These are phyloP conservation scores for Ceratobasidium sp. DNA, from an alignment of 1,284 basidiomycete genomes.

Conservation along the genomic window DNA sequence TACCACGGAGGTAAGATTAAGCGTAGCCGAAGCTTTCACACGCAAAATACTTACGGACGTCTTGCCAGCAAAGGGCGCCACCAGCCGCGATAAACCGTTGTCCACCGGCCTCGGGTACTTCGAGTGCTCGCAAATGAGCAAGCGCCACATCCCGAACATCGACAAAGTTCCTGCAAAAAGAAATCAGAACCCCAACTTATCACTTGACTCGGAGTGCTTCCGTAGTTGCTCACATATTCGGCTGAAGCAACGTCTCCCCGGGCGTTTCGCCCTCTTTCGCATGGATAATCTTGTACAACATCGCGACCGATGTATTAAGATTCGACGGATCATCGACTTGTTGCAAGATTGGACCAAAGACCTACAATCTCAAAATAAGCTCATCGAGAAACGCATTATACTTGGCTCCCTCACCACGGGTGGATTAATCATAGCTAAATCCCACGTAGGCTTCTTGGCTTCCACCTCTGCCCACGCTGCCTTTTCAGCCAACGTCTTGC, in stretches of 20 bases:
- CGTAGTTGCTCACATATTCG: constrained; percentile 17
- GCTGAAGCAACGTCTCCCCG: constrained; percentile 22
- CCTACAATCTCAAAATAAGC: constrained; percentile 50
- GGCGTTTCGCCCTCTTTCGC: constrained; percentile 27
- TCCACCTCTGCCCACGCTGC: constrained; percentile 65
- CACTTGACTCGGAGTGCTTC: neutral
- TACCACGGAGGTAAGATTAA: constrained; percentile 1
- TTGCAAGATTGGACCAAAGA: constrained; percentile 56
- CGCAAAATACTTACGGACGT: constrained; percentile 24
- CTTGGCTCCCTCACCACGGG: constrained; percentile 58
- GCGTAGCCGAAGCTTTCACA: too few species aligned
- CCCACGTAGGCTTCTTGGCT: constrained; percentile 61
- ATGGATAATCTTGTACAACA: constrained; percentile 41
- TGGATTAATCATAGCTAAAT: constrained; percentile 62
- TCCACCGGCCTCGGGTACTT: constrained; percentile 46
- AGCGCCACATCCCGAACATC: constrained; percentile 72
- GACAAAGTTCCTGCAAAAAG: constrained; percentile 61
- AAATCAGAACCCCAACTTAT: constrained; percentile 53
- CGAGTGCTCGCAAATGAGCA: constrained; percentile 66
- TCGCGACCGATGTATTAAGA: constrained; percentile 29
- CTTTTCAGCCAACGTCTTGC: constrained; percentile 66
- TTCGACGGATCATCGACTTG: constrained; percentile 18
- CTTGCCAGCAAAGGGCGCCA: constrained; percentile 44
- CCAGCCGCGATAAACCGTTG: constrained; percentile 47
- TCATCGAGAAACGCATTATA: neutral